These are phyloP conservation scores for Nicotiana sylvestris DNA, from an alignment of 257 asterid genomes.

Conservation along the genomic window DNA sequence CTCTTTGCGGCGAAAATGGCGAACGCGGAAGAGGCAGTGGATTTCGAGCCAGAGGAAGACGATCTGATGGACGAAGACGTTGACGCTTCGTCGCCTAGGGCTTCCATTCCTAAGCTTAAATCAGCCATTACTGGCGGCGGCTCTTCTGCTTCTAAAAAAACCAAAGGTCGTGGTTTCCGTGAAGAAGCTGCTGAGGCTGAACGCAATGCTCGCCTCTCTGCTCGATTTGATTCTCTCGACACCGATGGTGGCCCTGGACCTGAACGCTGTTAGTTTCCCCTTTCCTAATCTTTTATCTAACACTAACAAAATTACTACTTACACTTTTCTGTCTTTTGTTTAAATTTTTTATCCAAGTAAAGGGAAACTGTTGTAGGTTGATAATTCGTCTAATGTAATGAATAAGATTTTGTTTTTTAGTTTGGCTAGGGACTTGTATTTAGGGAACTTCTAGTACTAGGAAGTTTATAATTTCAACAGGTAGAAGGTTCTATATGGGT, in stretches of 20 bases:
- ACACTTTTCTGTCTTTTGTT: not conserved
- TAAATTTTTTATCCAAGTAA: not conserved
- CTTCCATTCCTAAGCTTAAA: conserved; percentile 62
- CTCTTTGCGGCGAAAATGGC: conserved; percentile 46
- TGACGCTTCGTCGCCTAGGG: conserved; percentile 40
- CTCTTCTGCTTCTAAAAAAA: conserved; percentile 68
- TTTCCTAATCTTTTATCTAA: not conserved
- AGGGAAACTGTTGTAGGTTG: not conserved
- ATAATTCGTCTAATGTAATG: not conserved
- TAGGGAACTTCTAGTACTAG: not conserved
- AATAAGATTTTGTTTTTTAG: not conserved
- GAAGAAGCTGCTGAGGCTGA: conserved; percentile 85
- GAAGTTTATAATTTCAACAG: not conserved
- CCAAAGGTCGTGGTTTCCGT: conserved; percentile 94
- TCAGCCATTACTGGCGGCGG: conserved; percentile 78
- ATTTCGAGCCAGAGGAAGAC: conserved; percentile 97
- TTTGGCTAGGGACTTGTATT: not conserved
- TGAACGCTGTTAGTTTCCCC: conserved; percentile 69
- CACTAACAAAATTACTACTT: not conserved
- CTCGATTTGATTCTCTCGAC: conserved; percentile 74
- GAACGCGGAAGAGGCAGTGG: conserved; percentile 77
- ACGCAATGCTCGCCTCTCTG: conserved; percentile 84
- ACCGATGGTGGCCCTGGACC: conserved; percentile 94
- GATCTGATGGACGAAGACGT: conserved; percentile 95
- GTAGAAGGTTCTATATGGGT: not conserved